phyloP scores from a whole-genome alignment of 2,329 filamentous ascomycete species.

The Ustulina deusta region DNA sequence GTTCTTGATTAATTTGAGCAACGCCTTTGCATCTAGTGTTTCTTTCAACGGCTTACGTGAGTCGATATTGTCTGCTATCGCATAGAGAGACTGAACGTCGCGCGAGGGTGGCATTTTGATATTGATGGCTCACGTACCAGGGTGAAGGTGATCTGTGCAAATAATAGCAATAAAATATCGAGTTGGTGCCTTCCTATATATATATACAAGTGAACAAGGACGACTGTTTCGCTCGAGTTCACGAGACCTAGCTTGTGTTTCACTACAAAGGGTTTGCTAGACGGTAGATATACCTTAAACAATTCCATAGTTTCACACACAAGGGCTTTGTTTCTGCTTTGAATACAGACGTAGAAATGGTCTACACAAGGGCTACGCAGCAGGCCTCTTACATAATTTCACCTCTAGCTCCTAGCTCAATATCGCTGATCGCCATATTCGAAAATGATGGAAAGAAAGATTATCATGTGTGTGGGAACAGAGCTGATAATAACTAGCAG shows the following conservation, averaged over 20 bases:
- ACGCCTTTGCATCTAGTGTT: constrained; percentile 10
- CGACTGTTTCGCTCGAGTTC: constrained; percentile 1
- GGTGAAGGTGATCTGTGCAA: too few species aligned
- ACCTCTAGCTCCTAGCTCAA: too few species aligned
- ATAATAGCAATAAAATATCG: background rate
- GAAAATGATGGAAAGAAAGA: too few species aligned
- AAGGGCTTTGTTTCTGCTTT: background rate
- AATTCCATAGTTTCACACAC: background rate
- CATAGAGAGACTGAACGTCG: too few species aligned
- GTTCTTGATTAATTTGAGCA: constrained; percentile 4
- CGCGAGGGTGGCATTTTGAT: constrained; percentile 23
- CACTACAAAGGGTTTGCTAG: constrained; percentile 8
- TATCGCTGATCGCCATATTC: too few species aligned
- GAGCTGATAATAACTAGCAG: too few species aligned
- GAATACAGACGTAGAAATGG: background rate
- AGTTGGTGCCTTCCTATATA: constrained; percentile 1
- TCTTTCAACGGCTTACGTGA: too few species aligned
- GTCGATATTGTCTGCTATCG: too few species aligned
- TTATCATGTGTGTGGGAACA: too few species aligned
- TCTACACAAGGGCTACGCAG: too few species aligned
- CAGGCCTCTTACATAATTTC: too few species aligned
- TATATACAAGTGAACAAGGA: constrained; percentile 9
- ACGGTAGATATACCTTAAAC: constrained; percentile 3
- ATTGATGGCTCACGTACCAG: background rate
- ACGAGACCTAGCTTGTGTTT: constrained; percentile 4